Evolutionary conservation across 2,329 filamentous ascomycete species (phyloP), one percentile per base, ranked within the genome.

Genomic region (Aspergillus texensis): DNA sequence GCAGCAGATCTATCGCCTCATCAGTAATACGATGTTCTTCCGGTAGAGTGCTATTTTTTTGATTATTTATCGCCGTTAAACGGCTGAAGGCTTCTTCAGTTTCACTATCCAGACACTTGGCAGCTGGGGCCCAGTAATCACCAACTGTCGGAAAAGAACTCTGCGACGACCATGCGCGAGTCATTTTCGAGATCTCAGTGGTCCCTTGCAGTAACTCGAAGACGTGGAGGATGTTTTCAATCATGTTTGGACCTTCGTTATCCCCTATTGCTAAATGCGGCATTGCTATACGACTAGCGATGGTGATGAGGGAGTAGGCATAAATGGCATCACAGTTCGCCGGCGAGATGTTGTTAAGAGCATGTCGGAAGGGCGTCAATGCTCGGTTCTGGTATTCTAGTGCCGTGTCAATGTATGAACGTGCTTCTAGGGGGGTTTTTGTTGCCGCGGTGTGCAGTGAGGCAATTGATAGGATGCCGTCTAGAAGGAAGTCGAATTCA

Each of bases 401-500:
- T 0, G 70, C 72, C 3, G 67, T 66, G 53, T 74, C 70, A 21
- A 73, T 66, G 50, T 76, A 76, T 0, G 62, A 45, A 12, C 57
- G 52, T 2, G 65, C 65, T 6, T 66, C 48, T 4, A 65, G 19
- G 4, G 65, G 36, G 2, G 68, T 67, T 14, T 61, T 21, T 4
- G 67, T 66, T 6, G 74, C 72, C 6, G 77, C 77, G 26, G 75
- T 73, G 61, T 79, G 77, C 36, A 79, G 63, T 1, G 77, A 72
- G 1, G 77, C 72, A 19, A 78, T 71, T 11, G 76, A 75, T 57
- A 79, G 68, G 32, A 79, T 71, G 6, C 76, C 75, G 55, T 77
- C 66, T 65, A 79, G 72, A 12, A 79, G 67, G 61, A 75, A 79
- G 9, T 70, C 68, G 62, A 78, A 70, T 26, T 71, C 70, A 24